Conservation (phyloP, 2,329 filamentous ascomycete genomes). For the Microdochium paspali region DNA sequence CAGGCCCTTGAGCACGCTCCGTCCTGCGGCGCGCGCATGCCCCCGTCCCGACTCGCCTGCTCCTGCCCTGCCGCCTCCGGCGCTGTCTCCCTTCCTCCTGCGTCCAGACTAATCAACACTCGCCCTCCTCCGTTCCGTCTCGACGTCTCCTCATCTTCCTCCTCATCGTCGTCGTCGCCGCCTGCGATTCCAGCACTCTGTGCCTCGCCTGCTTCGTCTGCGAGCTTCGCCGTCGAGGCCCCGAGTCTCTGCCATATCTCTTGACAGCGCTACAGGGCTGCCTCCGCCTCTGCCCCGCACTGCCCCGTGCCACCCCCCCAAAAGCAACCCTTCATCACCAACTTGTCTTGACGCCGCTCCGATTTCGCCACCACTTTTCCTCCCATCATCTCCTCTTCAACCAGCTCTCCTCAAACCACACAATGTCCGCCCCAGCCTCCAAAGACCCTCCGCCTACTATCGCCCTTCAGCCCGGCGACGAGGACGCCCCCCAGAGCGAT, state of each 20-base stretch:
- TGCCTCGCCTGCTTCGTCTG: too few relatives aligned
- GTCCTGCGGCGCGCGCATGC: too few relatives aligned
- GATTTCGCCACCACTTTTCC: neutral
- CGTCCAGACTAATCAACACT: neutral
- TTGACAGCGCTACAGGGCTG: neutral
- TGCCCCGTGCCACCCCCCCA: neutral
- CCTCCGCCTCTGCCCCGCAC: neutral
- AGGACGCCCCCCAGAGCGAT: conserved; percentile 51
- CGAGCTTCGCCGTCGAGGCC: too few relatives aligned
- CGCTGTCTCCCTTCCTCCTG: too few relatives aligned
- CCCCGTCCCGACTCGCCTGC: too few relatives aligned
- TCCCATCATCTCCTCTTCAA: neutral
- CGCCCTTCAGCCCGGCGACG: conserved; percentile 9
- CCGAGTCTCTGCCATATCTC: too few relatives aligned
- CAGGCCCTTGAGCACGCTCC: too few relatives aligned
- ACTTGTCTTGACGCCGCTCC: neutral
- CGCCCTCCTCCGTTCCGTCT: neutral
- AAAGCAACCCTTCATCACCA: neutral
- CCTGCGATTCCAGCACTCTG: too few relatives aligned
- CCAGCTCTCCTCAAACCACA: neutral
- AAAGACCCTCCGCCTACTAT: neutral
- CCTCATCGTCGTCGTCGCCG: too few relatives aligned
- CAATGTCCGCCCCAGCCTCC: neutral
- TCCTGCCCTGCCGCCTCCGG: too few relatives aligned
- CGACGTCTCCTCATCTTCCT: neutral